These are phyloP conservation scores for Stachybotrys elegans DNA, from an alignment of 2,329 filamentous ascomycete genomes.

Conservation along the genomic window DNA sequence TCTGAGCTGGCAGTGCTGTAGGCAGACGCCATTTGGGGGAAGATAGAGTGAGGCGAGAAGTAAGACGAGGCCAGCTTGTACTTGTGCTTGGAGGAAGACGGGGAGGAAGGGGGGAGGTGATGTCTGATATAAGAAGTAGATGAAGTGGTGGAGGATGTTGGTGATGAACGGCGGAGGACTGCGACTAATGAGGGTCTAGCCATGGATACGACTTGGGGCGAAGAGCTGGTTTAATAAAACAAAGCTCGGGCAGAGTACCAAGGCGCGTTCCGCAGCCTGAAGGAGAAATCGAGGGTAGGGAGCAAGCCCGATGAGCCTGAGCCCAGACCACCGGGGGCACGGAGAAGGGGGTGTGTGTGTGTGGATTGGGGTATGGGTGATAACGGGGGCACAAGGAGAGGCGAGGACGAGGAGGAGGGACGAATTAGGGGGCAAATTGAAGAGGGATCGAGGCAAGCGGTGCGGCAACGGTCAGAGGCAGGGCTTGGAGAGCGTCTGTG, in stretches of 20 bases:
- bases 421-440: too few relatives aligned
- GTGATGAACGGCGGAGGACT: not conserved
- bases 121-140: not conserved
- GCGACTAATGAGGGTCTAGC: not conserved
- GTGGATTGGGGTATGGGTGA: too few relatives aligned
- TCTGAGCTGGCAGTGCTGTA: constrained; percentile 42
- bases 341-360: not conserved
- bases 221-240: not conserved
- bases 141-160: not conserved
- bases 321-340: not conserved
- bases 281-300: not conserved
- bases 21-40: constrained; percentile 22
- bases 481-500: too few relatives aligned
- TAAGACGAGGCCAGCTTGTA: not conserved
- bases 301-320: too few relatives aligned
- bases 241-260: not conserved
- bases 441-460: too few relatives aligned
- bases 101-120: not conserved
- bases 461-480: too few relatives aligned
- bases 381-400: too few relatives aligned
- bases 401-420: too few relatives aligned
- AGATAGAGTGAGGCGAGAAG: constrained; percentile 13
- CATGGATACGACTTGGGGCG: not conserved
- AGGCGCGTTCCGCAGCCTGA: not conserved
- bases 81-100: not conserved